Evolutionary conservation across 2,329 filamentous ascomycete genomes (phyloP), one percentile per base, ranked within the genome.

Genomic region (Clonostachys sp.): DNA sequence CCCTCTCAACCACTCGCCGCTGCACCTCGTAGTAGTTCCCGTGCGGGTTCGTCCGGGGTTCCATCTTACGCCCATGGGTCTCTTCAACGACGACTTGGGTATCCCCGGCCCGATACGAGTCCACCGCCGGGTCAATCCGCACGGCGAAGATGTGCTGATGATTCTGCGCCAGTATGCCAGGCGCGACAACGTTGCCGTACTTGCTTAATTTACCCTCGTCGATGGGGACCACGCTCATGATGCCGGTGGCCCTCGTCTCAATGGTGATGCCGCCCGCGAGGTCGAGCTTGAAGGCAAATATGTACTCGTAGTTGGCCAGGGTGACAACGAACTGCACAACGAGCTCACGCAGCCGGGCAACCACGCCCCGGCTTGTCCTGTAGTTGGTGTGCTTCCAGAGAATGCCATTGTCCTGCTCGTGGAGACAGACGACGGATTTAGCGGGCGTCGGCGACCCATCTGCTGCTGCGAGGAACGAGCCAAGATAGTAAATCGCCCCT

Each of bases 301-400:
- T 65, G 50, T 78, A 89, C 58, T 88, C 85, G 65, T 88, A 88
- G 65, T 88, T 88, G 34, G 78, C 79, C 1, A 87, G 72, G 0
- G 85, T 88, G 55, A 84, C 79, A 60, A 87, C 83, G 57, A 78
- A 84, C 56, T 88, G 84, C 4, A 89, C 64, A 0, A 88, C 81
- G 2, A 89, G 67, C 54, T 85, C 77, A 4, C 85, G 72, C 48
- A 74, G 70, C 6, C 85, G 73, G 1, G 77, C 77, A 0, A 86
- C 80, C 1, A 81, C 78, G 0, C 81, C 80, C 10, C 78, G 71
- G 10, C 73, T 71, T 0, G 82, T 87, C n/a, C 84, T 73, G 64
- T 74, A 84, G 64, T 88, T 86, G 18, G 83, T 77, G 65, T 88
- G 85, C 59, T 88, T 88, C 83, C 83, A 87, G 18, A 78, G 72